Evolutionary conservation across 768 basidiomycete species (phyloP).

Genomic region (Auriscalpium microsporum): DNA sequence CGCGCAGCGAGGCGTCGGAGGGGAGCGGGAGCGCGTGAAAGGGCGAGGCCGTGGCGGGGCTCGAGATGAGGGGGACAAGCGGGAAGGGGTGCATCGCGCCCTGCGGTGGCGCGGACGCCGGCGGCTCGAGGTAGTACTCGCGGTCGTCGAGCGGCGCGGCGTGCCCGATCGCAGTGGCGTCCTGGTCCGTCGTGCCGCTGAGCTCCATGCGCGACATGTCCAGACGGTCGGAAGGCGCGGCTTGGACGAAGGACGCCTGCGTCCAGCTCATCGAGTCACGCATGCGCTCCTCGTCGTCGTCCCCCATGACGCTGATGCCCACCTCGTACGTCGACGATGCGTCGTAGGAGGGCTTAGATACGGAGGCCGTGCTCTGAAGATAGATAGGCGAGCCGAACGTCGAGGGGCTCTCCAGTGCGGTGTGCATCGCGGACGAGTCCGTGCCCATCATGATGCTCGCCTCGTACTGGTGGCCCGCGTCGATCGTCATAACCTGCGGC

Average conservation of each 20-base stretch:
- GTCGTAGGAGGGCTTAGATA: conserved; percentile 9
- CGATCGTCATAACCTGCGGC: conserved; percentile 7
- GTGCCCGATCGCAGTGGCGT: conserved; percentile 5
- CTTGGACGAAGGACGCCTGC: conserved; percentile 8
- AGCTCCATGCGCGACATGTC: conserved; percentile 13
- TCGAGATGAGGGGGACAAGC: conserved; percentile 10
- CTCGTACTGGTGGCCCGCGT: conserved; percentile 9
- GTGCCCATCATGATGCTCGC: conserved; percentile 12
- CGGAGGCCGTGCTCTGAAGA: conserved; percentile 8
- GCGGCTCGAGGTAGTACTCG: background rate
- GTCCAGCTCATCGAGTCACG: conserved; percentile 17
- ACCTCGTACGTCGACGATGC: conserved; percentile 12
- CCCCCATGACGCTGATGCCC: conserved; percentile 12
- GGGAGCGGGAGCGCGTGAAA: conserved; percentile 17
- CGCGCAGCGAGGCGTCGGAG: conserved; percentile 11
- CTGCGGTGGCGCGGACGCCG: conserved; percentile 1
- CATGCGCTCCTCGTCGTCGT: conserved; percentile 10
- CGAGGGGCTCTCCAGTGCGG: conserved; percentile 11
- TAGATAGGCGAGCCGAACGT: conserved; percentile 7
- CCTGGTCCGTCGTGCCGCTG: conserved; percentile 7
- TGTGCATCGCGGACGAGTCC: conserved; percentile 15
- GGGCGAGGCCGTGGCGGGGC: conserved; percentile 21
- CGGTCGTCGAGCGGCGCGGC: conserved; percentile 6
- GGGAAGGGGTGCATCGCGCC: conserved; percentile 10
- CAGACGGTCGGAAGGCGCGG: conserved; percentile 2